Evolutionary conservation across 345 rosid genomes (phyloP).

Genomic region (Melastoma malabathricum): DNA sequence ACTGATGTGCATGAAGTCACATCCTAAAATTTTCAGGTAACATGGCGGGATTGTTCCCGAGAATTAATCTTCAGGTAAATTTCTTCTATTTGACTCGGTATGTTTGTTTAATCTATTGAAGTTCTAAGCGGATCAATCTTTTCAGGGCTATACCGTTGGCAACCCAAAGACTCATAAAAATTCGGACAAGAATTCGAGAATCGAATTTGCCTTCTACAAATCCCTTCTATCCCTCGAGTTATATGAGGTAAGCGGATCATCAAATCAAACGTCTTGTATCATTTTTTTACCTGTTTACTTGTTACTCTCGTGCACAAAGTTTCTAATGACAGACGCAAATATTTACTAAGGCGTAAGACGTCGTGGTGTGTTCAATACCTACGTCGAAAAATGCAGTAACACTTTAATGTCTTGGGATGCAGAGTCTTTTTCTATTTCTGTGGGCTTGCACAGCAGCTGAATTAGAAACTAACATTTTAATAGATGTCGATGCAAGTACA

Average conservation of each 20-base stretch:
- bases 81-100: too few relatives aligned
- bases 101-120: too few relatives aligned
- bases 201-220: slow-evolving; percentile 10
- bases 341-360: too few relatives aligned
- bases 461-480: too few relatives aligned
- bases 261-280: too few relatives aligned
- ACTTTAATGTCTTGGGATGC: too few relatives aligned
- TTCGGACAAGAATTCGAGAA: slow-evolving; percentile 13
- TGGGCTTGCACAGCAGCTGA: too few relatives aligned
- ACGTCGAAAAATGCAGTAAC: too few relatives aligned
- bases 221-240: slow-evolving; percentile 15
- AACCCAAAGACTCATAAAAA: slow-evolving; percentile 13
- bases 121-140: not conserved
- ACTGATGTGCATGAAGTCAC: too few relatives aligned
- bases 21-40: slow-evolving; percentile 2
- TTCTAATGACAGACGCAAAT: too few relatives aligned
- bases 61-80: slow-evolving; percentile 2
- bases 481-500: too few relatives aligned
- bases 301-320: not conserved
- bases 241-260: slow-evolving; percentile 5
- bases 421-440: not conserved
- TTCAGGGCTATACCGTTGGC: slow-evolving; percentile 21
- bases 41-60: not conserved
- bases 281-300: not conserved
- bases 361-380: too few relatives aligned